Conservation (phyloP, 2,329 filamentous ascomycete species). For the Cytospora piceae region DNA sequence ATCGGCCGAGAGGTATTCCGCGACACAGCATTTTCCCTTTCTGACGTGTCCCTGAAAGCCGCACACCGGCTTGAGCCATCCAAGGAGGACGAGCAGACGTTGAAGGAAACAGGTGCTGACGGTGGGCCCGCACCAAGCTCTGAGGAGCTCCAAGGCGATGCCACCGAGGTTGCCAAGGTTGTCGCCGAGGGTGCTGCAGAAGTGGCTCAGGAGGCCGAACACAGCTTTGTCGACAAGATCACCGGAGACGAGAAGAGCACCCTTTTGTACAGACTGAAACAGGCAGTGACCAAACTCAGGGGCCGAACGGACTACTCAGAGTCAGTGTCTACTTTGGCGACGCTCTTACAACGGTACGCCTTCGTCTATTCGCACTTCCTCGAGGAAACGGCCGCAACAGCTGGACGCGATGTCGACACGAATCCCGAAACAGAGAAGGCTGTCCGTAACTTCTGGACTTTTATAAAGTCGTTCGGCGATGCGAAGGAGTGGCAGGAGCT, state of each 20-base stretch:
- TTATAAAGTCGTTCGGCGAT: slow-evolving; percentile 81
- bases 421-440: slow-evolving; percentile 78
- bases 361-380: slow-evolving; percentile 75
- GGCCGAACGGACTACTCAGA: slow-evolving; percentile 81
- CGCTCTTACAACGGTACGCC: slow-evolving; percentile 78
- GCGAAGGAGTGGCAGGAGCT: slow-evolving; percentile 74
- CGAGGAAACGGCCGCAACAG: slow-evolving; percentile 66
- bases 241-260: slow-evolving; percentile 73
- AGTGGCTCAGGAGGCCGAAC: slow-evolving; percentile 61
- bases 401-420: slow-evolving; percentile 71
- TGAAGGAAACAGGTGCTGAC: slow-evolving; percentile 57
- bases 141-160: slow-evolving; percentile 65
- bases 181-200: slow-evolving; percentile 58
- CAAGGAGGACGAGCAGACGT: slow-evolving; percentile 57
- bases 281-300: slow-evolving; percentile 73
- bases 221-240: slow-evolving; percentile 76
- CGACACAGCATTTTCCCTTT: slow-evolving; percentile 81
- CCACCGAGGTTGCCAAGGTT: slow-evolving; percentile 57
- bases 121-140: slow-evolving; percentile 54
- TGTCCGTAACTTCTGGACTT: slow-evolving; percentile 76
- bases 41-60: slow-evolving; percentile 73
- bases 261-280: slow-evolving; percentile 74
- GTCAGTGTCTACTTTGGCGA: slow-evolving; percentile 78
- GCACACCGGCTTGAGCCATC: slow-evolving; percentile 75
- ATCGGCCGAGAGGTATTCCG: slow-evolving; percentile 84